A percentile compares a stretch with the other conserved stretches of the same genome.
Conservation (phyloP, 2,329 filamentous ascomycete species). For the Talaromyces funiculosus region DNA sequence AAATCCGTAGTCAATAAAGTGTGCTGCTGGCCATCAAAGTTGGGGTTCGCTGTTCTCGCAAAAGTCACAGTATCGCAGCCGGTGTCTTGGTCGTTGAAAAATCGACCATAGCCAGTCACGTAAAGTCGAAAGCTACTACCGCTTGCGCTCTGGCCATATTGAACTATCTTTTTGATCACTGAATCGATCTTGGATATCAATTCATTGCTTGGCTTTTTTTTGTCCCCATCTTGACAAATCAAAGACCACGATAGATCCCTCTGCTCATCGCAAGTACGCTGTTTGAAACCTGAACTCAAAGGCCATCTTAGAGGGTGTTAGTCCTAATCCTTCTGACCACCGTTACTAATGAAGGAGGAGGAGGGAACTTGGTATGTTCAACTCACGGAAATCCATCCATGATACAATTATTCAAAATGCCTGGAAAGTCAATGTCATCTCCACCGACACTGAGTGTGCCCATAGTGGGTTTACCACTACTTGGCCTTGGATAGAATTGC, state of each 20-base stretch:
- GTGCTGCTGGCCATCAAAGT: conserved; percentile 1
- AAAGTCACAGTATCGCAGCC: neutral
- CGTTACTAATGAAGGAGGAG: neutral
- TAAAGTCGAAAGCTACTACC: neutral
- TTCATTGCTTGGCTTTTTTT: neutral
- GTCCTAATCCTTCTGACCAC: neutral
- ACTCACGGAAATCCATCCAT: conserved; percentile 5
- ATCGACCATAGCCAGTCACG: neutral
- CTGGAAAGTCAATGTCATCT: conserved; percentile 3
- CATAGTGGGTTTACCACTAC: neutral
- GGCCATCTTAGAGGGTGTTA: neutral
- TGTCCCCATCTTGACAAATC: conserved; percentile 1
- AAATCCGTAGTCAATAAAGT: conserved; percentile 2
- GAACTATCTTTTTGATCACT: neutral
- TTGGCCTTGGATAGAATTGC: conserved; percentile 6
- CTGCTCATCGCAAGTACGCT: neutral
- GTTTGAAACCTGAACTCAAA: neutral
- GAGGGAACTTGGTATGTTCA: neutral
- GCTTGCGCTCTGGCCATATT: neutral
- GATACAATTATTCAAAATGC: conserved; percentile 6
- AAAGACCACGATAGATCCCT: conserved; percentile 2
- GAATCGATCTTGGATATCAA: neutral
- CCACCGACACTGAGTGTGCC: conserved; percentile 1
- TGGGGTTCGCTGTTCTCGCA: conserved; percentile 1
- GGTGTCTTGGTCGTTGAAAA: conserved; percentile 1